phyloP scores from a whole-genome alignment of 306 rosid genomes.

The Canavalia ensiformis region DNA sequence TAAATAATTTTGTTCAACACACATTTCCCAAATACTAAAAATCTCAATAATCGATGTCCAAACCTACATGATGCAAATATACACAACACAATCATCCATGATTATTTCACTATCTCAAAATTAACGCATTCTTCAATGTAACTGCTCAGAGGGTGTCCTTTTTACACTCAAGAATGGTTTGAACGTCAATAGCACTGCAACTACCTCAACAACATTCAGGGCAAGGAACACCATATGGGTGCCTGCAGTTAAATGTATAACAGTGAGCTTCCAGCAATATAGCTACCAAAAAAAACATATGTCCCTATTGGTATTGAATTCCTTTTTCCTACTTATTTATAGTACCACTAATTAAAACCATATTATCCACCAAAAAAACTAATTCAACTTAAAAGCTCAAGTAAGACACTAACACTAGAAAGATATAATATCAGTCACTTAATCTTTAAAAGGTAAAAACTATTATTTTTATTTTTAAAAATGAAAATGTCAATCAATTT shows the following conservation, averaged over 20 bases:
- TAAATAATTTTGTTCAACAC: background rate
- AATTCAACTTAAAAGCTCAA: too few species aligned
- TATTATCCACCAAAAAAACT: too few species aligned
- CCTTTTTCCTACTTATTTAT: too few species aligned
- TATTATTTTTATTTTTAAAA: too few species aligned
- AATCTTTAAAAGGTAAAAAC: too few species aligned
- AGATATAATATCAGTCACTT: too few species aligned
- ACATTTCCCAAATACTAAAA: background rate
- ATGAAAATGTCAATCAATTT: too few species aligned
- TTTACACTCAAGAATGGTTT: conserved; percentile 45
- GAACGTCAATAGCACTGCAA: conserved; percentile 43
- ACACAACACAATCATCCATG: background rate
- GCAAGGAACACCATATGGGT: conserved; percentile 47
- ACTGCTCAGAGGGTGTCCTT: conserved; percentile 1
- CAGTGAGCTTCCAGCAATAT: background rate
- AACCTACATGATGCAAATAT: background rate
- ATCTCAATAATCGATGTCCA: background rate
- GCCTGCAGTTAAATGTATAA: conserved; percentile 33
- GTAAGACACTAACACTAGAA: too few species aligned
- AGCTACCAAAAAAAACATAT: background rate
- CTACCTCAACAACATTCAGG: conserved; percentile 41
- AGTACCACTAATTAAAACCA: too few species aligned
- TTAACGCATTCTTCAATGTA: background rate
- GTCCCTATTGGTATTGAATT: background rate
- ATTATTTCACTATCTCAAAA: too few species aligned